A percentile compares a stretch with the other conserved stretches of the same genome.
Evolutionary conservation across 192 early-diverging fungal genomes (phyloP).

Genomic region (Cetraspora pellucida): DNA sequence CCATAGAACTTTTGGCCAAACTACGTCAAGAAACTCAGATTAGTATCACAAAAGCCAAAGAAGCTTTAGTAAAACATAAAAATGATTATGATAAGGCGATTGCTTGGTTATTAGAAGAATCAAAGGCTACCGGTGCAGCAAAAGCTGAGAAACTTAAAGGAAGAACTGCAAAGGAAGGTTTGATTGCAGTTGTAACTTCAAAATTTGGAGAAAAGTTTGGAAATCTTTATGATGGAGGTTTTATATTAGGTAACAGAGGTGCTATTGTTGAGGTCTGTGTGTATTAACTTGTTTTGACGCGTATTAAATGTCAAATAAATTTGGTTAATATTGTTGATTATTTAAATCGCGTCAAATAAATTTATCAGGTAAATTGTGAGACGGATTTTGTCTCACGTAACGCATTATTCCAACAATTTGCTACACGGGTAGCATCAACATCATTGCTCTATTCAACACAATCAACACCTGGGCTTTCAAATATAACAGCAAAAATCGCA

Average conservation of each 20-base stretch:
- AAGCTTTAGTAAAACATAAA: slow-evolving; percentile 72
- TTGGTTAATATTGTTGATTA: neutral
- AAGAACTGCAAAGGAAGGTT: slow-evolving; percentile 78
- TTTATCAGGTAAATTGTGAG: slow-evolving; percentile 79
- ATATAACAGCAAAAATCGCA: slow-evolving; percentile 37
- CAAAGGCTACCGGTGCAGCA: slow-evolving; percentile 65
- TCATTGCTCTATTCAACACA: slow-evolving; percentile 50
- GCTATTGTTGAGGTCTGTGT: slow-evolving; percentile 69
- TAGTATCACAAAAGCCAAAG: slow-evolving; percentile 82
- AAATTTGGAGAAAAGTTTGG: slow-evolving; percentile 44
- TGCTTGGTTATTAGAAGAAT: slow-evolving; percentile 78
- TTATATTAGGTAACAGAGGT: slow-evolving; percentile 42
- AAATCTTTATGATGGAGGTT: slow-evolving; percentile 7
- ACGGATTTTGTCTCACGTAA: slow-evolving; percentile 96
- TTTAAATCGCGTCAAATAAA: neutral
- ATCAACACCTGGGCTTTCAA: slow-evolving; percentile 1
- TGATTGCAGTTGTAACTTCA: slow-evolving; percentile 67
- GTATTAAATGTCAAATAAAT: neutral
- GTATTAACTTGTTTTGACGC: neutral
- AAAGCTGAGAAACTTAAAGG: slow-evolving; percentile 83
- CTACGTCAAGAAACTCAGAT: slow-evolving; percentile 81
- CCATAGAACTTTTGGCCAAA: slow-evolving; percentile 56
- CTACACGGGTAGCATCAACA: slow-evolving; percentile 59
- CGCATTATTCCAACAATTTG: slow-evolving; percentile 74
- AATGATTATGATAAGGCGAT: slow-evolving; percentile 80